Base-by-base conservation (phyloP, 495 filamentous ascomycete species). In the Neurospora sp. region DNA sequence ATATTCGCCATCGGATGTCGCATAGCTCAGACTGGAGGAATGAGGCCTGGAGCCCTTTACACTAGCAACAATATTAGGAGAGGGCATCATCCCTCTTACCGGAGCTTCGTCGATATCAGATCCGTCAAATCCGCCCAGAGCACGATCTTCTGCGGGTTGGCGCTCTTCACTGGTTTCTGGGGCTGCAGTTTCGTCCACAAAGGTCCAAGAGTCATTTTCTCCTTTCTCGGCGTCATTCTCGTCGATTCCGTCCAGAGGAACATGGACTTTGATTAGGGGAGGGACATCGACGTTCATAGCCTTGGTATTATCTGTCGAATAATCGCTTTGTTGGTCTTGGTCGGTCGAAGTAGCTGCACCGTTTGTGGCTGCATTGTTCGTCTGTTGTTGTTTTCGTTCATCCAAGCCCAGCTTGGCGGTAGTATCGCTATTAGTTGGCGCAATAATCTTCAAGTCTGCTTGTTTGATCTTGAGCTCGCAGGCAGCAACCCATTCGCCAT, bases 401-500 rank as follows among this genome's bases (percentile, higher is more conserved):
- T 37, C 27, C 27, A 66, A 66, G 6, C 1, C 54, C 27, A 66
- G 14, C 54, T 66, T 66, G 54, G 27, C 14, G 27, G 54, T 9
- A 18, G 54, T 66, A 18, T 66, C 54, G 54, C 27, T 66, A 66
- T 66, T 66, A 66, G 14, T 66, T 37, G 54, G 23, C 54, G 54
- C 54, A 66, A 71, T 46, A 7, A 77, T 60, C 46, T 77, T 75
- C 74, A 75, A 78, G 44, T 85, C 79, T 6, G 81, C 72, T 70
- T 84, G 80, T 38, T 77, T 77, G 37, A 84, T 78, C 75, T 81
- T 81, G 20, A 74, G 77, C 69, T 87, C 85, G 41, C 83, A 84
- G 5, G 79, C 78, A 31, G 79, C 78, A 16, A 89, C 89, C 96
- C 96, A 98, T 16, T 88, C 84, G 9, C 89, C 87, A 82, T 94